Percentiles rank a stretch among this genome's conserved stretches.
Evolutionary conservation across 768 basidiomycete genomes (phyloP).

Genomic region (Mycena leptocephala): DNA sequence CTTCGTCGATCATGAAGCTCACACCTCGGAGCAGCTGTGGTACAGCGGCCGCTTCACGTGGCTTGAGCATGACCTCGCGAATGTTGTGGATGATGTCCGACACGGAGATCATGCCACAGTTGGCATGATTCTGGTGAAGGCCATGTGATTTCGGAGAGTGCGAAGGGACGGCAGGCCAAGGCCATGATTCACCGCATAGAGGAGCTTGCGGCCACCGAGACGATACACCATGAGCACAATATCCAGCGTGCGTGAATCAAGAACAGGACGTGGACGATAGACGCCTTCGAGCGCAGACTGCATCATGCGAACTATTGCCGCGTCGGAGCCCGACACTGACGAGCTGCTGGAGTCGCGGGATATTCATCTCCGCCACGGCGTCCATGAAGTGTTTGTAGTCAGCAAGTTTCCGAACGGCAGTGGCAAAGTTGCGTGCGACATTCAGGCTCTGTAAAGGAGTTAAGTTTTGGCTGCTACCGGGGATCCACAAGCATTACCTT

Average conservation of each 20-base stretch:
- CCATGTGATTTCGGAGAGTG: neutral
- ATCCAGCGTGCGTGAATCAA: conserved; percentile 13
- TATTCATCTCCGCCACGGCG: conserved; percentile 10
- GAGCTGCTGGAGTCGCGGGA: conserved; percentile 14
- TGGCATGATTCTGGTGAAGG: conserved; percentile 17
- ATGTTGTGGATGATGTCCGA: conserved; percentile 27
- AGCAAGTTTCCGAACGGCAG: neutral
- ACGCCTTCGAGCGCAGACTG: conserved; percentile 22
- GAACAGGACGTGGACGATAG: neutral
- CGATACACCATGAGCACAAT: conserved; percentile 10
- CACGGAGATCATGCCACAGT: conserved; percentile 5
- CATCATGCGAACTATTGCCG: conserved; percentile 26
- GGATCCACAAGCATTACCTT: neutral
- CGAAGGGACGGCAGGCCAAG: conserved; percentile 27
- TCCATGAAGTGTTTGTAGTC: conserved; percentile 18
- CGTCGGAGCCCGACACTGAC: neutral
- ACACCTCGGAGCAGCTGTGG: conserved; percentile 5
- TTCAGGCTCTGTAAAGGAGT: neutral
- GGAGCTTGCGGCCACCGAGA: conserved; percentile 26
- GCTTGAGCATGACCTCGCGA: conserved; percentile 12
- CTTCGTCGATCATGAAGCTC: conserved; percentile 32
- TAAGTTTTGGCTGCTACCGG: neutral
- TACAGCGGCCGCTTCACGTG: neutral
- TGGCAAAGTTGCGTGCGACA: neutral
- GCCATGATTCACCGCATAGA: conserved; percentile 32